phyloP scores from a whole-genome alignment of 306 rosid genomes.

The Gynostemma pentaphyllum region DNA sequence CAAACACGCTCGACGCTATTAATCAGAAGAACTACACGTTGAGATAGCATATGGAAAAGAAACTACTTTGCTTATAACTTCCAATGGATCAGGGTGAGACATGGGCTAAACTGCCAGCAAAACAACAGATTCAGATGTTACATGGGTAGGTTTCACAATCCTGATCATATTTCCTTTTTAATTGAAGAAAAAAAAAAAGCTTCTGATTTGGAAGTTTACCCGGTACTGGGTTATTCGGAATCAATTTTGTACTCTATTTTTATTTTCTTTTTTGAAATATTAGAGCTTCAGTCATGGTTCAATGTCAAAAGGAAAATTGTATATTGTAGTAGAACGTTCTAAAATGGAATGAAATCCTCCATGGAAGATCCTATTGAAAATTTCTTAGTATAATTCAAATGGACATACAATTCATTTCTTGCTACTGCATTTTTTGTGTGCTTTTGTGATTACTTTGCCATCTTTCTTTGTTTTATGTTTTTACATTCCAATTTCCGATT shows the following conservation, averaged over 20 bases:
- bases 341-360: constrained; percentile 8
- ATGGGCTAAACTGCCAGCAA: not conserved
- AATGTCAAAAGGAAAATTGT: constrained; percentile 3
- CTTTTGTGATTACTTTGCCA: not conserved
- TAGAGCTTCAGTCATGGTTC: constrained; percentile 6
- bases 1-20: constrained; percentile 11
- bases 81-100: not conserved
- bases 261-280: not conserved
- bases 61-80: not conserved
- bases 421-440: not conserved
- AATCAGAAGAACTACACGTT: constrained; percentile 17
- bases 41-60: constrained; percentile 19
- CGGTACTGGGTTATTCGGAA: not conserved
- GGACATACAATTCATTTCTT: not conserved
- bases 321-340: not conserved
- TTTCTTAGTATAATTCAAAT: not conserved
- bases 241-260: constrained; percentile 5
- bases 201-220: not conserved
- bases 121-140: not conserved
- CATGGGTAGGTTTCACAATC: not conserved
- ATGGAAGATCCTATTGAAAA: not conserved
- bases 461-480: not conserved
- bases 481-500: not conserved
- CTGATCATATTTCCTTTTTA: not conserved
- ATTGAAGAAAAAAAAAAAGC: constrained; percentile 6